These are phyloP conservation scores for Gypsophila paniculata DNA, from an alignment of 179 eudicot species.

Conservation along the genomic window DNA sequence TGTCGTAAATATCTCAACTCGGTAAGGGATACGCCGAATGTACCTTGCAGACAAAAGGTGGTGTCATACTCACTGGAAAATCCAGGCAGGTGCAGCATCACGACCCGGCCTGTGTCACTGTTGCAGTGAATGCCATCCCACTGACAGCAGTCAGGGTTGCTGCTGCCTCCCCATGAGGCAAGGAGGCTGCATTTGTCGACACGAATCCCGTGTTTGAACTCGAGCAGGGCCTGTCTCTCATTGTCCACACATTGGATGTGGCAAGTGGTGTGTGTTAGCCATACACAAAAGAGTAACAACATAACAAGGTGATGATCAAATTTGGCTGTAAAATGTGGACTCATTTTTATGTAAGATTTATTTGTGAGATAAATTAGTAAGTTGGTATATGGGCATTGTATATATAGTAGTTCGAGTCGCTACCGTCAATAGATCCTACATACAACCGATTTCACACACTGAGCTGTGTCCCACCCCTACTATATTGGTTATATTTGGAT, in stretches of 20 bases:
- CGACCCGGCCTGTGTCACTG: constrained; percentile 21
- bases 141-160: constrained; percentile 20
- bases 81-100: constrained; percentile 12
- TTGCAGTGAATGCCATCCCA: constrained; percentile 25
- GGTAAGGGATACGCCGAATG: constrained; percentile 25
- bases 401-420: no score
- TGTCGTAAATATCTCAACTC: constrained; percentile 21
- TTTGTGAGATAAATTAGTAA: no score
- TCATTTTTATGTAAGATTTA: no score
- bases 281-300: not conserved
- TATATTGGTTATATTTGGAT: no score
- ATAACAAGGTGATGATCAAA: not conserved
- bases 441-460: no score
- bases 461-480: no score
- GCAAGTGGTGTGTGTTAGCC: constrained; percentile 5
- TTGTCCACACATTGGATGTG: not conserved
- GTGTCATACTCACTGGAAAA: constrained; percentile 1
- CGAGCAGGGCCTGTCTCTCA: constrained; percentile 17
- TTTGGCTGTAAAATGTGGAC: no score
- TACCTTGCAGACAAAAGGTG: constrained; percentile 23
- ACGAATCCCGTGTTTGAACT: constrained; percentile 9
- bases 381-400: no score
- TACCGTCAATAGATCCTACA: no score
- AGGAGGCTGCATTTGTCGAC: constrained; percentile 16
- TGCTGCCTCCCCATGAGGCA: constrained; percentile 16